A percentile compares a stretch with the other conserved stretches of the same genome.
Evolutionary conservation across 1,139 yeast species (phyloP).

Genomic region (Barnettozyma hawaiiensis): DNA sequence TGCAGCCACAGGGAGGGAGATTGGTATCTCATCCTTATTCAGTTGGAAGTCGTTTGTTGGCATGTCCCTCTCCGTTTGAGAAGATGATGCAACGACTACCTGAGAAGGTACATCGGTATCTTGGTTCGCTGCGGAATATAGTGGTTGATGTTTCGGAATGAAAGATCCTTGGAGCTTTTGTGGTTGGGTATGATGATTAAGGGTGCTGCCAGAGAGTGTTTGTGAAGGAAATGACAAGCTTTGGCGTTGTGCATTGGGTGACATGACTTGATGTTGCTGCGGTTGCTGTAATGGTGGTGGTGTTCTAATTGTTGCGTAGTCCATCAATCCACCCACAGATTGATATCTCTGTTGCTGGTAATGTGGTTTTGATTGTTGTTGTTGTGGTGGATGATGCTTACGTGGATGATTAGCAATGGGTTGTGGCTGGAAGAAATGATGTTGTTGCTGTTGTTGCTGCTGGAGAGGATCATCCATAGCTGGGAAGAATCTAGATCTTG

Average conservation of each 20-base stretch:
- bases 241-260: neutral
- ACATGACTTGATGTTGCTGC: neutral
- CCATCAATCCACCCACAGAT: conserved; percentile 4
- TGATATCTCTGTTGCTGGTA: neutral
- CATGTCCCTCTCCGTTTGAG: conserved; percentile 12
- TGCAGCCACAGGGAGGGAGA: conserved; percentile 19
- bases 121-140: neutral
- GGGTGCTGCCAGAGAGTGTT: neutral
- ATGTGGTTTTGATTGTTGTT: neutral
- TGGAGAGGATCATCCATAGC: conserved; percentile 26
- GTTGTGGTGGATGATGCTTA: neutral
- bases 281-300: neutral
- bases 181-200: neutral
- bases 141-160: neutral
- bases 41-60: conserved; percentile 11
- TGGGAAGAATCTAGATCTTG: conserved; percentile 35
- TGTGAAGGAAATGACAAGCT: neutral
- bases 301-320: conserved; percentile 1
- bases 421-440: neutral
- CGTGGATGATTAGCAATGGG: neutral
- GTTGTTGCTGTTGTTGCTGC: conserved; percentile 17
- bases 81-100: conserved; percentile 10
- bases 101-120: conserved; percentile 2
- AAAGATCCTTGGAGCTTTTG: neutral
- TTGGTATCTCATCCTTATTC: conserved; percentile 10